Evolutionary conservation across 495 filamentous ascomycete genomes (phyloP).

Genomic region (Aspergillus steynii): DNA sequence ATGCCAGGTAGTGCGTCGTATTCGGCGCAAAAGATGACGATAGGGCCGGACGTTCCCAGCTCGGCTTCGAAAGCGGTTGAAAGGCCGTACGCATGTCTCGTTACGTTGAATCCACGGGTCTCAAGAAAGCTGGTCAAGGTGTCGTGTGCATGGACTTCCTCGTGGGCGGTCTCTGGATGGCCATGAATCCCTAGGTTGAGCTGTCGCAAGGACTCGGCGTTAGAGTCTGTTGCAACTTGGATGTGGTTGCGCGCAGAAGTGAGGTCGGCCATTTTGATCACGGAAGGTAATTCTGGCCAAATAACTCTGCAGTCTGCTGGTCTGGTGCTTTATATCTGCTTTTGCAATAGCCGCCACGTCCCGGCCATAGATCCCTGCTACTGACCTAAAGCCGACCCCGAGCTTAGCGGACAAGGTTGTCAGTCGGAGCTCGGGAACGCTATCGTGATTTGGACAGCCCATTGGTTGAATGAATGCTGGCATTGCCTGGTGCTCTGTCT

Average conservation of each 20-base stretch:
- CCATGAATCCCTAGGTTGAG: not conserved
- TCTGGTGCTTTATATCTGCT: not conserved
- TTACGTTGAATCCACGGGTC: constrained; percentile 12
- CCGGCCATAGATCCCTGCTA: not conserved
- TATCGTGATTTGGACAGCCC: not conserved
- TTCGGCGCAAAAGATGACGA: constrained; percentile 28
- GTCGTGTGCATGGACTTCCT: constrained; percentile 15
- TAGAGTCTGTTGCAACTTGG: not conserved
- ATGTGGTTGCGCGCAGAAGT: not conserved
- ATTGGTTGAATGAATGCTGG: no score
- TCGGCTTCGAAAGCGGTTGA: constrained; percentile 24
- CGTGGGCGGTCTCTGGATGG: constrained; percentile 13
- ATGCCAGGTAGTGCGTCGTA: constrained; percentile 52
- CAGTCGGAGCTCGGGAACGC: not conserved
- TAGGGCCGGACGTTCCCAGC: constrained; percentile 21
- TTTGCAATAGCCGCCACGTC: not conserved
- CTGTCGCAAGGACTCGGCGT: not conserved
- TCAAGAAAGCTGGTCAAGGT: constrained; percentile 15
- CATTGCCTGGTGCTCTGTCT: no score
- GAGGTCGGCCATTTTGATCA: not conserved
- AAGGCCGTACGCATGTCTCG: constrained; percentile 26
- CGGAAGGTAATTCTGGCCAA: not conserved
- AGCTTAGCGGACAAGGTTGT: not conserved
- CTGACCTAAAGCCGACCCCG: not conserved
- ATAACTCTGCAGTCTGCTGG: not conserved